Conservation (phyloP, 495 filamentous ascomycete species). For the Annulohypoxylon stygium region DNA sequence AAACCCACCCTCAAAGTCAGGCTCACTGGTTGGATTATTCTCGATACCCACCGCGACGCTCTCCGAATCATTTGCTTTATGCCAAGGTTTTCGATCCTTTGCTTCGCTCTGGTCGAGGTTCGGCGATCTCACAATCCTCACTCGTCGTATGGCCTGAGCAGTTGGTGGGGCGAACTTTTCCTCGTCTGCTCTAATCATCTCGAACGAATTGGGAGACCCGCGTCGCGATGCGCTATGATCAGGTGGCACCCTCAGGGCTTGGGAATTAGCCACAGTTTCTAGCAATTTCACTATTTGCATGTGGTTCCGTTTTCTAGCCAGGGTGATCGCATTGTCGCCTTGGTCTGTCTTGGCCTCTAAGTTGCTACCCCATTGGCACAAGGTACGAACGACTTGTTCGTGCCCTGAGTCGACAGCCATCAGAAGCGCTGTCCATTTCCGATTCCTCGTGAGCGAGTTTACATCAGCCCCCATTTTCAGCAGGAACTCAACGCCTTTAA, state of each 20-base stretch:
- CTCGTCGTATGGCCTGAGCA: neutral
- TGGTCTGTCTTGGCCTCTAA: neutral
- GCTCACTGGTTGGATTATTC: neutral
- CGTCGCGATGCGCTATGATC: neutral
- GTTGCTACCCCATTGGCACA: neutral
- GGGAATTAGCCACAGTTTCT: neutral
- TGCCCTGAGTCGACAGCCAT: neutral
- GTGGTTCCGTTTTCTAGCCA: neutral
- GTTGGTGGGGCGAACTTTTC: neutral
- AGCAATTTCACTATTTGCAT: neutral
- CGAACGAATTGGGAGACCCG: constrained; percentile 7
- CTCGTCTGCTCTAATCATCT: constrained; percentile 4
- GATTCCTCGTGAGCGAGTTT: neutral
- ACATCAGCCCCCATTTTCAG: neutral
- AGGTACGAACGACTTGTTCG: neutral
- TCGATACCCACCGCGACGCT: neutral
- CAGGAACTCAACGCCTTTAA: neutral
- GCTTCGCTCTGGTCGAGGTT: too few relatives aligned
- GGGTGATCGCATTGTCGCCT: neutral
- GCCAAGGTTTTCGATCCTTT: too few relatives aligned
- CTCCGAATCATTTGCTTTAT: neutral
- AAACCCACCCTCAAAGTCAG: constrained; percentile 12
- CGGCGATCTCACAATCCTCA: constrained; percentile 1
- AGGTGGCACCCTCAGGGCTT: neutral
- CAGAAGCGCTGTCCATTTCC: constrained; percentile 1